Conservation (phyloP, 164 flowering plant genomes). For the Taxillus chinensis region DNA sequence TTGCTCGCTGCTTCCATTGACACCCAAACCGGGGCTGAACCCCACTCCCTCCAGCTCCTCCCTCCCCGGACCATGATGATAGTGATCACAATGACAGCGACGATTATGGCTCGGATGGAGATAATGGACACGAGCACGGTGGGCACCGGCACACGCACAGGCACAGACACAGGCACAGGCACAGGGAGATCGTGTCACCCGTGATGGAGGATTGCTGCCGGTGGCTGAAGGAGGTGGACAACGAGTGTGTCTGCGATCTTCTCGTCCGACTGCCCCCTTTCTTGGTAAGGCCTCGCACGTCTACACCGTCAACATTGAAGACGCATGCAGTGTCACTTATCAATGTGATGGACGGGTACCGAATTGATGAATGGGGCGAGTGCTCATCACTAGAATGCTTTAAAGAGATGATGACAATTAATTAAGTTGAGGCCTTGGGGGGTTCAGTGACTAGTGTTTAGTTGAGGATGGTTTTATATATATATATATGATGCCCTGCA, state of each 20-base stretch:
- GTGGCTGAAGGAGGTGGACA: slow-evolving; percentile 40
- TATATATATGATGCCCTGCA: too few relatives aligned
- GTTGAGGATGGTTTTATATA: too few relatives aligned
- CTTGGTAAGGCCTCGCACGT: slow-evolving; percentile 33
- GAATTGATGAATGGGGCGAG: neutral
- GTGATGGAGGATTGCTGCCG: slow-evolving; percentile 34
- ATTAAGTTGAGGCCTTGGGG: neutral
- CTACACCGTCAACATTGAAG: slow-evolving; percentile 24
- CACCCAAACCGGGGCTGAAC: slow-evolving; percentile 3
- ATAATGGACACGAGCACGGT: too few relatives aligned
- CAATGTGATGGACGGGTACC: slow-evolving; percentile 17
- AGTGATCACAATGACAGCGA: neutral
- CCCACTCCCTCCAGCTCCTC: neutral
- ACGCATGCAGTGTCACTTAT: slow-evolving; percentile 26
- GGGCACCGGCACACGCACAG: slow-evolving; percentile 2
- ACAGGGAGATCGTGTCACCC: slow-evolving; percentile 5
- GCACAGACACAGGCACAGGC: slow-evolving; percentile 10
- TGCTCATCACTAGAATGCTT: too few relatives aligned
- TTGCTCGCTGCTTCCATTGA: slow-evolving; percentile 20
- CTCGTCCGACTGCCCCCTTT: slow-evolving; percentile 38
- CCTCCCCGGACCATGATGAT: slow-evolving; percentile 1
- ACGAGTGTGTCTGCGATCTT: slow-evolving; percentile 43
- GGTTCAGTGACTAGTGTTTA: neutral
- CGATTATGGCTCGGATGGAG: too few relatives aligned
- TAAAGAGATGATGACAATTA: neutral